Percentiles rank a stretch among this genome's conserved stretches.
These are phyloP conservation scores for Ocimum tenuiflorum DNA, from an alignment of 257 asterid genomes.

Conservation along the genomic window DNA sequence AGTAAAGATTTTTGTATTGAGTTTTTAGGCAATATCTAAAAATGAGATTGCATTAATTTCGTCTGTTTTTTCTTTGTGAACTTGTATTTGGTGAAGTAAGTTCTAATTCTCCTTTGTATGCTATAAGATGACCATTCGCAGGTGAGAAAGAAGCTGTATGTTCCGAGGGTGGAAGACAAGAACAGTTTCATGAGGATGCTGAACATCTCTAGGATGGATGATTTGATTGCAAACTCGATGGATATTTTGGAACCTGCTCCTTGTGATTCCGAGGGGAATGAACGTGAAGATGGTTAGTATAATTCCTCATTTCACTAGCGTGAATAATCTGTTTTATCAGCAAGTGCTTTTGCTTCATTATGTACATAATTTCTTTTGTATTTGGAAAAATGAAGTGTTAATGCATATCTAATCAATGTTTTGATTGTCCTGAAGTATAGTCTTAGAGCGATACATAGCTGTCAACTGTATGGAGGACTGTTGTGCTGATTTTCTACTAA, in stretches of 20 bases:
- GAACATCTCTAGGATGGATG: constrained; percentile 64
- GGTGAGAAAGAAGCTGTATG: constrained; percentile 70
- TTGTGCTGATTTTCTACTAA: not conserved
- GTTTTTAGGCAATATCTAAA: not conserved
- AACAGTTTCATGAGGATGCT: constrained; percentile 93
- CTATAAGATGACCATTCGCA: constrained; percentile 43
- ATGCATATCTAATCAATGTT: not conserved
- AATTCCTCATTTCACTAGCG: not conserved
- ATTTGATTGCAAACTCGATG: constrained; percentile 85
- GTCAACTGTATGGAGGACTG: not conserved
- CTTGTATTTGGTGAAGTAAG: not conserved
- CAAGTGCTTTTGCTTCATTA: not conserved
- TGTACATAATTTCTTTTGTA: not conserved
- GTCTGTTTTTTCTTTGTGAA: not conserved
- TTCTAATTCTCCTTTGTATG: constrained; percentile 25
- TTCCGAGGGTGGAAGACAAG: constrained; percentile 92
- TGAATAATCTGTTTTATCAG: not conserved
- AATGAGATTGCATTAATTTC: not conserved
- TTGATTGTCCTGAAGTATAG: not conserved
- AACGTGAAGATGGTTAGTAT: constrained; percentile 69
- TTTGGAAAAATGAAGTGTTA: not conserved
- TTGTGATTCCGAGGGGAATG: constrained; percentile 63
- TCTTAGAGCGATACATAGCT: not conserved
- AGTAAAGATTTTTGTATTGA: not conserved
- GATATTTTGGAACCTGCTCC: constrained; percentile 80